Evolutionary conservation across 2,329 filamentous ascomycete genomes (phyloP), one percentile per base, ranked within the genome.

Genomic region (Neodidymelliopsis sp.): DNA sequence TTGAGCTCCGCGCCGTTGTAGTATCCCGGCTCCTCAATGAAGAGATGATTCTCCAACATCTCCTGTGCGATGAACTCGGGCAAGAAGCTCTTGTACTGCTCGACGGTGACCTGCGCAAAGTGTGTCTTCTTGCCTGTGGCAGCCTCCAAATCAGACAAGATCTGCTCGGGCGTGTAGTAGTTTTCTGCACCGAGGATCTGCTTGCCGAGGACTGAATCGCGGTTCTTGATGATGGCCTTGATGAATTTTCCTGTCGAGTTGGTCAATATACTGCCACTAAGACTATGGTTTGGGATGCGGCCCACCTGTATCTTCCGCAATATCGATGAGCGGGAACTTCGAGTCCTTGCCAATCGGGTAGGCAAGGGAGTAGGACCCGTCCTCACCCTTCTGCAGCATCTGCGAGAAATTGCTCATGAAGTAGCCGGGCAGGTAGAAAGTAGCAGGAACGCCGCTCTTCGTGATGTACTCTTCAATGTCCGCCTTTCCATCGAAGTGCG

Each of bases 401-500:
- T 37, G 25, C 18, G 37, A 50, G 12, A 80, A 65, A 61, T 82
- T 83, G 56, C 74, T 60, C 80, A 83, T 84, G 63, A 83, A 86
- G 52, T 75, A 75, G 0, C 76, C 82, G 0, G 81, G 76, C 22
- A 78, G 60, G 59, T 80, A 78, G 60, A 84, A 84, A 0, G 81
- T 77, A 4, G 49, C 41, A 4, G 55, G 49, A 2, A 59, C 33
- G 6, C 55, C 57, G 6, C 24, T 53, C 0, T 77, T 76, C n/a
- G 77, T 76, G 39, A 83, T 78, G 63, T 85, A 82, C 15, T 76
- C 65, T 54, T 83, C 81, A 0, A 82, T 75, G 5, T 76, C 67
- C 11, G 81, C 81, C 65, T 85, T 85, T 60, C 67, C 70, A 62
- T 86, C 82, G 50, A 85, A 86, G 56, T 82, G 78, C 46, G 75